Base-by-base conservation (phyloP, 2,329 filamentous ascomycete genomes). In the Curvularia verruculosa region DNA sequence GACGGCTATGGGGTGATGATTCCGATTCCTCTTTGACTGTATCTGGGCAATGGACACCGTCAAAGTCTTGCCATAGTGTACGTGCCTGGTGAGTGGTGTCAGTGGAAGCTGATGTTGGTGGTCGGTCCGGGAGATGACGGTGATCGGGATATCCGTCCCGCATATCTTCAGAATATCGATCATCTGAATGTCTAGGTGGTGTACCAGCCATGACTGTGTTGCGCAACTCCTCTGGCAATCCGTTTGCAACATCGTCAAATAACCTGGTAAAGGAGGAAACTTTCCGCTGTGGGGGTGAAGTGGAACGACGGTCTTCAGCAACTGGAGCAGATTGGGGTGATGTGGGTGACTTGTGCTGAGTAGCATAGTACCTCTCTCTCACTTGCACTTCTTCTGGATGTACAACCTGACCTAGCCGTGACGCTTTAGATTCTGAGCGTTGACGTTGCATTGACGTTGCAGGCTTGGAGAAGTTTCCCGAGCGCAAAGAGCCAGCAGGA, bases 21-120 rank as follows among this genome's bases (percentile, higher is more conserved):
- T 66, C 54, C 49, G 70, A 55, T 26, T 68, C 67, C 44, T 74
- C 73, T 37, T 75, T 68, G 9, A 61, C 72, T 1, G 73, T 73
- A 3, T 87, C 84, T 26, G 85, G 83, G 72, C 87, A 91, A 70
- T 94, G 90, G 13, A 89, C 88, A 36, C 91, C 91, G 71, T 95
- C 91, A 70, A 95, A 95, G 72, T 93, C 90, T 40, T 86, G 84
- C 79, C 94, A 95, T 3, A 90, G 84, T 37, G 83, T 78, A 60
- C 86, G 80, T 18, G 85, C 85, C 70, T 90, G 86, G 29, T 89
- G 86, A 55, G 82, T 87, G 2, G 89, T 90, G 53, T 84, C 83
- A 44, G 77, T 79, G 3, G 86, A 88, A 10, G 79, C 83, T 9
- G 84, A 79, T 3, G 85, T 85, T 9, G 75, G 74, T 13, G 80